Evolutionary conservation across 1,284 basidiomycete species (phyloP).

Genomic region (Phellopilus nigrolimitatus): DNA sequence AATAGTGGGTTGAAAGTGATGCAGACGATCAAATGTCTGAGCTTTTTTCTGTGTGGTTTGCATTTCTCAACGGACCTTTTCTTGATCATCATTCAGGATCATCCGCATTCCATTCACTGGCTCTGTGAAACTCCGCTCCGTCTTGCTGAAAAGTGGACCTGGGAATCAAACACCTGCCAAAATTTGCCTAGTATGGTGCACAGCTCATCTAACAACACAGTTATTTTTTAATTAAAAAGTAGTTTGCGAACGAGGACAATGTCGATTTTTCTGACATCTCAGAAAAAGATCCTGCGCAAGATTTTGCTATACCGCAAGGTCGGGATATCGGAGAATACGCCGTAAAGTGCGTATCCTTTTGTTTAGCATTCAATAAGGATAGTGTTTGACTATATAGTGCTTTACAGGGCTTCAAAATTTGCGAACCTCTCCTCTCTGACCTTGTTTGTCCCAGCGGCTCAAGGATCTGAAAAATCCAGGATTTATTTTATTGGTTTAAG

Average conservation of each 20-base stretch:
- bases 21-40: conserved; percentile 74
- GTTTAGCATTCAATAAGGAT: not conserved
- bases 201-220: not conserved
- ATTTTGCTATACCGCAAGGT: conserved; percentile 60
- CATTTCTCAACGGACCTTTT: conserved; percentile 7
- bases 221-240: conserved; percentile 7
- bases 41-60: not conserved
- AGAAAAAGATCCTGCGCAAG: conserved; percentile 58
- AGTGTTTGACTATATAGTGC: conserved; percentile 1
- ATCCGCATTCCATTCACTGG: conserved; percentile 78
- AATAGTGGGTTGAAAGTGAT: conserved; percentile 72
- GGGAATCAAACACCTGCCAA: conserved; percentile 64
- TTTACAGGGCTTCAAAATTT: conserved; percentile 68
- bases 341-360: conserved; percentile 44
- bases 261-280: conserved; percentile 74
- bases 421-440: conserved; percentile 68
- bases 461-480: conserved; percentile 64
- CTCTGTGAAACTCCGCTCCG: conserved; percentile 67
- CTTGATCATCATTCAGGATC: conserved; percentile 44
- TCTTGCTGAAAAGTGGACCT: conserved; percentile 74
- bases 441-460: conserved; percentile 67
- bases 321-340: conserved; percentile 73
- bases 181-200: conserved; percentile 30
- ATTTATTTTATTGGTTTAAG: conserved; percentile 77
- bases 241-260: conserved; percentile 68